Evolutionary conservation across 108 stramenopile species (phyloP).

Genomic region (Craspedostauros australis): DNA sequence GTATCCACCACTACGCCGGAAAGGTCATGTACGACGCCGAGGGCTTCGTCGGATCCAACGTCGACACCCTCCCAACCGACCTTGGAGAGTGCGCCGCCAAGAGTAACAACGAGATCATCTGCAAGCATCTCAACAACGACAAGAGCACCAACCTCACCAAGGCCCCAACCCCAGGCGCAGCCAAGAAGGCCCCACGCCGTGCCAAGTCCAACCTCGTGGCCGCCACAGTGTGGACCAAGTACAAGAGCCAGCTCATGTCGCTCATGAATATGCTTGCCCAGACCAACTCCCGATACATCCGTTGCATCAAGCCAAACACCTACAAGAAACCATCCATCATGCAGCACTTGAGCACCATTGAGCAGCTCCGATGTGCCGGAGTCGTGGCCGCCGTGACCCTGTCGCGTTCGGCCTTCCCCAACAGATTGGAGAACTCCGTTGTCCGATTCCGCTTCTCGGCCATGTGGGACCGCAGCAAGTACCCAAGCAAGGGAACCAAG

Average conservation of each 20-base stretch:
- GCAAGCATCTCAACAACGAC: constrained; percentile 29
- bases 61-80: constrained; percentile 77
- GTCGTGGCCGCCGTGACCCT: constrained; percentile 92
- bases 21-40: constrained; percentile 82
- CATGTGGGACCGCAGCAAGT: constrained; percentile 35
- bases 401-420: constrained; percentile 92
- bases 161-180: constrained; percentile 16
- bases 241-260: constrained; percentile 61
- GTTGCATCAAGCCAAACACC: constrained; percentile 86
- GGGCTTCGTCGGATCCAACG: constrained; percentile 83
- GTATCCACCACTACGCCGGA: constrained; percentile 94
- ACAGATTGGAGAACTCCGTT: constrained; percentile 80
- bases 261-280: constrained; percentile 60
- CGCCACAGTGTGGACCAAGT: constrained; percentile 76
- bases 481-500: constrained; percentile 25
- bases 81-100: constrained; percentile 58
- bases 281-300: constrained; percentile 83
- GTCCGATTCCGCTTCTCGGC: constrained; percentile 63
- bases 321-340: constrained; percentile 69
- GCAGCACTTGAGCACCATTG: constrained; percentile 76
- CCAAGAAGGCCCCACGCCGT: constrained; percentile 34
- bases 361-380: constrained; percentile 95
- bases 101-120: constrained; percentile 53
- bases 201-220: constrained; percentile 50
- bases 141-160: constrained; percentile 23